Conservation (phyloP, 2,329 filamentous ascomycete species). For the Paecilomyces sp. region DNA sequence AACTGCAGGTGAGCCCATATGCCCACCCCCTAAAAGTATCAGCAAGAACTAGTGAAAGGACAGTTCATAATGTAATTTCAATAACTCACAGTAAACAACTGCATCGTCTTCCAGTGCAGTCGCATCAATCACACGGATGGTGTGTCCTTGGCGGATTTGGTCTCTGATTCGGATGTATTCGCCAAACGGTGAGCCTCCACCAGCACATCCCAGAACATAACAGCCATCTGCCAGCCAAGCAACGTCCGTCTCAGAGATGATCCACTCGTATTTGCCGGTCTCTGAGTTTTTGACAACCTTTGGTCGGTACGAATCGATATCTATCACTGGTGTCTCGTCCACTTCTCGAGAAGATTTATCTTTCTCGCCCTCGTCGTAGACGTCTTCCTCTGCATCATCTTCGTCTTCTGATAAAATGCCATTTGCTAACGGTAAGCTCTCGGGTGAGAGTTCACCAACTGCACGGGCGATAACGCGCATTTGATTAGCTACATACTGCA, state of each 20-base stretch:
- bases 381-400: constrained; percentile 13
- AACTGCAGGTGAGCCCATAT: constrained; percentile 54
- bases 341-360: constrained; percentile 5
- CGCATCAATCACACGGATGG: constrained; percentile 34
- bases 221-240: constrained; percentile 41
- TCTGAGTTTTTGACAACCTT: constrained; percentile 25
- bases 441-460: constrained; percentile 50
- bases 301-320: constrained; percentile 31
- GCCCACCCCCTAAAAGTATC: constrained; percentile 29
- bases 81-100: constrained; percentile 10
- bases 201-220: constrained; percentile 43
- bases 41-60: neutral
- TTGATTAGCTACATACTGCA: constrained; percentile 50
- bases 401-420: constrained; percentile 16
- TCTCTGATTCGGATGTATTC: constrained; percentile 37
- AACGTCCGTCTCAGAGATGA: constrained; percentile 39
- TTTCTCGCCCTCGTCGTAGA: constrained; percentile 11
- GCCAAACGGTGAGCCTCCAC: constrained; percentile 41
- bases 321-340: constrained; percentile 11
- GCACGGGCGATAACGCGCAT: constrained; percentile 47
- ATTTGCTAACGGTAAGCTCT: constrained; percentile 7
- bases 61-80: neutral
- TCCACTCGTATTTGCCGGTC: constrained; percentile 27
- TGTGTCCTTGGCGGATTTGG: constrained; percentile 32
- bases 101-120: constrained; percentile 38